Conservation (phyloP, 2,329 filamentous ascomycete species). For the Paecilomyces formosus region DNA sequence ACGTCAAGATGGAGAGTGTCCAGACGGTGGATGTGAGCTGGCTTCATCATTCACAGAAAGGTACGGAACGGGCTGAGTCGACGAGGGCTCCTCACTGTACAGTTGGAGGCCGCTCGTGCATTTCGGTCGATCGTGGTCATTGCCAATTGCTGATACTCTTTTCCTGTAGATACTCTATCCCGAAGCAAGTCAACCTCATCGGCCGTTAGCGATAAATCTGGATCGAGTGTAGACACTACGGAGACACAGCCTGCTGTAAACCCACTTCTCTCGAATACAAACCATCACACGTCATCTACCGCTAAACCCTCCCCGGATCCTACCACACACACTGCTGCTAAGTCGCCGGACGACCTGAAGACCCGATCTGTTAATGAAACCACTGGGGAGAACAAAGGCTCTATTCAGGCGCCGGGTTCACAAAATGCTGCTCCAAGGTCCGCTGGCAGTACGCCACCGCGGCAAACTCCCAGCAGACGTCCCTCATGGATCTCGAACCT, state of each 20-base stretch:
- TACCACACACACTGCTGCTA: background rate
- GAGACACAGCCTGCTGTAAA: conserved; percentile 13
- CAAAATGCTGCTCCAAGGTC: conserved; percentile 23
- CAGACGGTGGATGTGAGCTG: conserved; percentile 83
- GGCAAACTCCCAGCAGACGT: conserved; percentile 46
- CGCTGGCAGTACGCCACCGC: conserved; percentile 13
- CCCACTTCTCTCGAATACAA: conserved; percentile 15
- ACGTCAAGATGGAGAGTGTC: conserved; percentile 63
- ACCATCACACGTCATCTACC: conserved; percentile 3
- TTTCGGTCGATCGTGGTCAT: background rate
- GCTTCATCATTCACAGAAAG: conserved; percentile 80
- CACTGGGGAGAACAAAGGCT: conserved; percentile 10
- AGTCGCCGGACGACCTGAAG: background rate
- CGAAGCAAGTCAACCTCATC: conserved; percentile 30
- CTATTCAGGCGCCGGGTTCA: conserved; percentile 11
- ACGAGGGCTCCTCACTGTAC: background rate
- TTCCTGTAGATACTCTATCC: conserved; percentile 22
- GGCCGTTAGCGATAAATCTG: conserved; percentile 19
- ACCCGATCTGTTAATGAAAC: background rate
- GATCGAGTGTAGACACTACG: conserved; percentile 13
- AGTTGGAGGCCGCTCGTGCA: background rate
- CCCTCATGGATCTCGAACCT: conserved; percentile 91
- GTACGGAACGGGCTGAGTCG: conserved; percentile 41
- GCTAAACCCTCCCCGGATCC: background rate
- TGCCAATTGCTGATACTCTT: conserved; percentile 1